Conservation (phyloP, 2,329 filamentous ascomycete genomes). For the Thielaviopsis punctulata region DNA sequence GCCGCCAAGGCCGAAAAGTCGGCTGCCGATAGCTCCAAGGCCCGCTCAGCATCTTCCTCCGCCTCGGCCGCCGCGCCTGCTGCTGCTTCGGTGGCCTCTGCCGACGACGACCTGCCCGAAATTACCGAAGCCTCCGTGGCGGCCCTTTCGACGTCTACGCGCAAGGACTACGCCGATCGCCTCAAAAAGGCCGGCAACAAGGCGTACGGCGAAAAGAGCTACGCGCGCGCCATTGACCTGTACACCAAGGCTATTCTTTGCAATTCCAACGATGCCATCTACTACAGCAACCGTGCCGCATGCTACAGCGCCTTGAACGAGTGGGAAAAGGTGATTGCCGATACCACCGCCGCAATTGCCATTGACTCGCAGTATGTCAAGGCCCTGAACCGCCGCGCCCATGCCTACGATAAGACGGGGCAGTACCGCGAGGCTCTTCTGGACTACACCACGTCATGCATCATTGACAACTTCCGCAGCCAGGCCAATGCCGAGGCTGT, state of each 20-base stretch:
- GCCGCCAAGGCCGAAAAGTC: conserved; percentile 28
- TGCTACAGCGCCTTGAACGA: conserved; percentile 88
- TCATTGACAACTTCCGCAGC: conserved; percentile 94
- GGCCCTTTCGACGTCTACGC: conserved; percentile 42
- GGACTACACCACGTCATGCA: conserved; percentile 97
- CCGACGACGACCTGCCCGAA: conserved; percentile 53
- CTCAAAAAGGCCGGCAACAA: conserved; percentile 93
- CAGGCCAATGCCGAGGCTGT: conserved; percentile 76
- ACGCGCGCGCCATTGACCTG: conserved; percentile 80
- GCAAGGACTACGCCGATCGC: conserved; percentile 75
- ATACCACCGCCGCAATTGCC: conserved; percentile 84
- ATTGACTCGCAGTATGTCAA: conserved; percentile 96
- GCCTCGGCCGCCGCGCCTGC: conserved; percentile 3
- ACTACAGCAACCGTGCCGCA: conserved; percentile 95
- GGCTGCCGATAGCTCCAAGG: conserved; percentile 2
- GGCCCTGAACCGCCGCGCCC: conserved; percentile 87
- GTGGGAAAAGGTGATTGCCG: conserved; percentile 93
- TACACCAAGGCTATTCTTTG: conserved; percentile 94
- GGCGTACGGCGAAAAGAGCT: conserved; percentile 86
- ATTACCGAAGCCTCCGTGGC: conserved; percentile 39
- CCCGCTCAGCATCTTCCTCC: conserved; percentile 4
- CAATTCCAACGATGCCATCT: conserved; percentile 94
- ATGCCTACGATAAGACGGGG: conserved; percentile 86
- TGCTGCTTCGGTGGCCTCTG: conserved; percentile 22
- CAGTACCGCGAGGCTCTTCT: conserved; percentile 87